phyloP scores from a whole-genome alignment of 139 green algal genomes.

The Coccomyxa sp. region DNA sequence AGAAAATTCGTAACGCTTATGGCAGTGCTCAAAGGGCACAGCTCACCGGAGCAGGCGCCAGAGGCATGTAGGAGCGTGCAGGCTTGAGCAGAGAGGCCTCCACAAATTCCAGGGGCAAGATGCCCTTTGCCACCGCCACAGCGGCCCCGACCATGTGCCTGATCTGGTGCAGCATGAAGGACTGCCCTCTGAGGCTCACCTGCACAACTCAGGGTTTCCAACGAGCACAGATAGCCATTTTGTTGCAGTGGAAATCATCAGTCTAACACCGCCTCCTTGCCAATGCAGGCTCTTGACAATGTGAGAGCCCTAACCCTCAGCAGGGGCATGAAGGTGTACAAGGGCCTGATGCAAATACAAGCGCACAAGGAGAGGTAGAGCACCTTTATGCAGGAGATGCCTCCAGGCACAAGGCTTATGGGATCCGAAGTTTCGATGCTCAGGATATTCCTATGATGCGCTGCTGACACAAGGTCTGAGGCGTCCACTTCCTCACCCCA shows the following conservation, averaged over 20 bases:
- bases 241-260: no score
- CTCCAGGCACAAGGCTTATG: constrained; percentile 42
- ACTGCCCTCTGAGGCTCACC: constrained; percentile 45
- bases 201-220: no score
- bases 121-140: constrained; percentile 51
- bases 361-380: no score
- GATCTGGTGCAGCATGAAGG: constrained; percentile 82
- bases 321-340: no score
- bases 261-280: no score
- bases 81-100: constrained; percentile 49
- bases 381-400: constrained; percentile 43
- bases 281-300: no score
- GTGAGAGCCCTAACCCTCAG: no score
- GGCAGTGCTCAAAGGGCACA: no score
- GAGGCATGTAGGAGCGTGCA: constrained; percentile 57
- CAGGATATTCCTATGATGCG: constrained; percentile 39
- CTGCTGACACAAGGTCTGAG: constrained; percentile 31
- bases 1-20: no score
- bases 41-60: constrained; percentile 65
- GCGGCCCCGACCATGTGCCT: constrained; percentile 75
- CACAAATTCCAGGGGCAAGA: constrained; percentile 59
- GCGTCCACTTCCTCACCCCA: constrained; percentile 12
- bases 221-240: no score
- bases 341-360: no score
- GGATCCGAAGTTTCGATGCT: constrained; percentile 29